phyloP scores from a whole-genome alignment of 2,329 filamentous ascomycete species.

The Sporothrix pseudoabietina region DNA sequence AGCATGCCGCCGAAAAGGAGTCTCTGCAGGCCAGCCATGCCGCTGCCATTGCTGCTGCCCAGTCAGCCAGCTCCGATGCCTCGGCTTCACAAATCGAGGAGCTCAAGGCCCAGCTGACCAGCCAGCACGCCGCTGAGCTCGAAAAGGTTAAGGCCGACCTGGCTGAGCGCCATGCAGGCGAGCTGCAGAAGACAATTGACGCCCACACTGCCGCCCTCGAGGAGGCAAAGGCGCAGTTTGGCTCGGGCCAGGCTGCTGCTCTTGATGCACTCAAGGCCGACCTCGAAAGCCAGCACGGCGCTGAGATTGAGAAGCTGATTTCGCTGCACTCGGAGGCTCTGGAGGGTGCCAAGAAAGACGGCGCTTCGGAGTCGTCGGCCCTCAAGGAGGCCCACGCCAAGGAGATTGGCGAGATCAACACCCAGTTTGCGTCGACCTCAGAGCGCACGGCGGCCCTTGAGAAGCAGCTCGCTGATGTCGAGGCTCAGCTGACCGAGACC shows the following conservation, averaged over 20 bases:
- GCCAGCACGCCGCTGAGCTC: conserved; percentile 49
- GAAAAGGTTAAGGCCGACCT: conserved; percentile 47
- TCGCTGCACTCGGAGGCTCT: conserved; percentile 49
- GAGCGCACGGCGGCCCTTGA: conserved; percentile 48
- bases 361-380: conserved; percentile 46
- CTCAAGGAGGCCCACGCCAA: conserved; percentile 42
- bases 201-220: conserved; percentile 41
- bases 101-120: conserved; percentile 48
- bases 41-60: conserved; percentile 38
- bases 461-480: conserved; percentile 44
- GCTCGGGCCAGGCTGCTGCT: conserved; percentile 40
- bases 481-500: conserved; percentile 43
- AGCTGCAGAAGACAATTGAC: conserved; percentile 39
- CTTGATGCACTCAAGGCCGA: conserved; percentile 49
- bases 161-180: conserved; percentile 32
- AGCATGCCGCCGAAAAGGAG: conserved; percentile 46
- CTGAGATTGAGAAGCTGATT: conserved; percentile 53
- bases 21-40: conserved; percentile 42
- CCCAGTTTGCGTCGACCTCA: conserved; percentile 42
- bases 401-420: conserved; percentile 47
- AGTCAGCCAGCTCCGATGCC: conserved; percentile 36
- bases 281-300: conserved; percentile 41
- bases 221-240: conserved; percentile 42
- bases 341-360: conserved; percentile 50
- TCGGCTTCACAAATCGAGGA: conserved; percentile 42